Percentiles rank a stretch among this genome's conserved stretches.
Conservation (phyloP, 2,329 filamentous ascomycete genomes). For the Talaromyces piceae region DNA sequence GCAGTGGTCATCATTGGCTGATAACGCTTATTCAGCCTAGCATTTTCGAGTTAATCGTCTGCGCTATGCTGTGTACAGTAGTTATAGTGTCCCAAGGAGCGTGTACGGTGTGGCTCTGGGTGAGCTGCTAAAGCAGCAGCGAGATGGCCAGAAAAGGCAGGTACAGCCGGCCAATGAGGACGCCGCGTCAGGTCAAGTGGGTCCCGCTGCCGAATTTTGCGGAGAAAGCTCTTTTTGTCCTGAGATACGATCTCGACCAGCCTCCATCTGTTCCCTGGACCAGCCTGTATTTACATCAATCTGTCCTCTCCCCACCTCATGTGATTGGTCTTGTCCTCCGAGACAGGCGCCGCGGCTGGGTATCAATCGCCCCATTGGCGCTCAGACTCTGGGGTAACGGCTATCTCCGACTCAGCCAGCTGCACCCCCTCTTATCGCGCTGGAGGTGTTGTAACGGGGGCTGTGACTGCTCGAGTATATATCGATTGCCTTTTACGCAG, state of each 20-base stretch:
- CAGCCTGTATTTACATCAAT: background rate
- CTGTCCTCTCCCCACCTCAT: background rate
- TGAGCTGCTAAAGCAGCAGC: slow-evolving; percentile 3
- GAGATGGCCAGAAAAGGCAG: slow-evolving; percentile 1
- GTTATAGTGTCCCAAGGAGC: too few relatives aligned
- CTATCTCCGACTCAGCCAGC: background rate
- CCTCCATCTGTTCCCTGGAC: background rate
- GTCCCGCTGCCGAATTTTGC: slow-evolving; percentile 1
- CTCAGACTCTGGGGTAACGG: background rate
- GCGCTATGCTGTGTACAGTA: too few relatives aligned
- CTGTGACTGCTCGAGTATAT: background rate
- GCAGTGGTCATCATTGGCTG: too few relatives aligned
- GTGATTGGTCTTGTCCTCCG: slow-evolving; percentile 10
- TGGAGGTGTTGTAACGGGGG: background rate
- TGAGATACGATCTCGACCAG: background rate
- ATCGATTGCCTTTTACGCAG: background rate
- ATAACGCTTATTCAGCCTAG: too few relatives aligned
- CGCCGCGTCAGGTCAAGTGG: background rate
- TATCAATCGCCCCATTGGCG: background rate
- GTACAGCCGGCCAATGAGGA: slow-evolving; percentile 1
- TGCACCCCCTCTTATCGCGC: background rate
- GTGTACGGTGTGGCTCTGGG: background rate
- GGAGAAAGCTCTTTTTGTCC: background rate
- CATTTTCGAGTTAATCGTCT: too few relatives aligned
- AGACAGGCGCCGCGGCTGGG: background rate